A percentile compares a stretch with the other conserved stretches of the same genome.
phyloP scores from a whole-genome alignment of 2,329 filamentous ascomycete genomes.

The Botrytis medusae region DNA sequence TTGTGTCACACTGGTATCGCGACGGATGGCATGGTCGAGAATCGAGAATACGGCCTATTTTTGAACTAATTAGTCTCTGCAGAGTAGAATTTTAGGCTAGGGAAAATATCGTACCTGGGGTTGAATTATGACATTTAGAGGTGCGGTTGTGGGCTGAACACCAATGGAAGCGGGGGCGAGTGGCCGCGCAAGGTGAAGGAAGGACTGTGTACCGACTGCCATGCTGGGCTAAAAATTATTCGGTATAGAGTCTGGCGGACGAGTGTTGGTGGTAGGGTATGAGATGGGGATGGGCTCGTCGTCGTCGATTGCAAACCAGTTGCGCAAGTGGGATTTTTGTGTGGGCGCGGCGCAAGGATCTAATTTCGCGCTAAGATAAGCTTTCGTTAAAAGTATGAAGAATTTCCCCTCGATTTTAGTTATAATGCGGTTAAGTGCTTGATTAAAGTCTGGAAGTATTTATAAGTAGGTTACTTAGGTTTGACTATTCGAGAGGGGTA shows the following conservation, averaged over 20 bases:
- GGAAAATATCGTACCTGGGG: conserved; percentile 69
- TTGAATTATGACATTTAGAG: conserved; percentile 91
- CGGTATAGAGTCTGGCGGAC: conserved; percentile 20
- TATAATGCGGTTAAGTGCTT: background rate
- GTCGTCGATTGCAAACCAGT: conserved; percentile 22
- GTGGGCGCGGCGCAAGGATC: conserved; percentile 24
- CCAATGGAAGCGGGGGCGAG: conserved; percentile 78
- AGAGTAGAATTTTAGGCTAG: background rate
- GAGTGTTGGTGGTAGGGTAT: conserved; percentile 12
- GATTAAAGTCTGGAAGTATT: background rate
- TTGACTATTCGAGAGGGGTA: background rate
- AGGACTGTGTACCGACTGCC: conserved; percentile 75
- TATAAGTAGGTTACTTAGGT: background rate
- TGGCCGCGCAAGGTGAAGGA: conserved; percentile 92
- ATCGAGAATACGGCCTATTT: conserved; percentile 68
- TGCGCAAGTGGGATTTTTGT: conserved; percentile 25
- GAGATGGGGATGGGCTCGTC: conserved; percentile 18
- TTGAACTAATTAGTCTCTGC: conserved; percentile 6
- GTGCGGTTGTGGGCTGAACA: conserved; percentile 81
- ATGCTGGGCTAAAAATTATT: conserved; percentile 58
- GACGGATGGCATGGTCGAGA: conserved; percentile 90
- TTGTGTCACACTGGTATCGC: conserved; percentile 63
- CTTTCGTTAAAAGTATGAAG: conserved; percentile 23
- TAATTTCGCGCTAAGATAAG: conserved; percentile 51
- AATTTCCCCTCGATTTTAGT: conserved; percentile 16